phyloP scores from a whole-genome alignment of 768 basidiomycete species.

The Trametes cingulata region DNA sequence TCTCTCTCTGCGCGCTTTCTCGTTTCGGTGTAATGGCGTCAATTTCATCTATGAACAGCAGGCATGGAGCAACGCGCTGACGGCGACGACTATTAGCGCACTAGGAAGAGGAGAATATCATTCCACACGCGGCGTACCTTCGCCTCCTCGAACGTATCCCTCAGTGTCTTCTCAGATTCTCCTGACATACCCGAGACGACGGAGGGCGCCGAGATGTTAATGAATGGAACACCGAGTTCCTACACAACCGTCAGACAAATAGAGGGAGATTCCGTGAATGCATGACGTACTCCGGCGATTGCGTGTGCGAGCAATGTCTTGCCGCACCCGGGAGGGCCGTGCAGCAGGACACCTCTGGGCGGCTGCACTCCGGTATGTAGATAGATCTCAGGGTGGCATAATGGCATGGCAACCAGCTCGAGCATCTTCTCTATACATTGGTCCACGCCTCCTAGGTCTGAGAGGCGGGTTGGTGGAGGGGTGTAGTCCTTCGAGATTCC shows the following conservation, averaged over 20 bases:
- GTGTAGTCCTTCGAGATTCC: conserved; percentile 60
- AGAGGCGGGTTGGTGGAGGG: conserved; percentile 74
- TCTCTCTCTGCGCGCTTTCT: conserved; percentile 96
- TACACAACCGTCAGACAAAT: conserved; percentile 30
- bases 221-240: conserved; percentile 93
- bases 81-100: background rate
- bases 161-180: conserved; percentile 93
- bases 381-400: conserved; percentile 95
- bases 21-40: conserved; percentile 97
- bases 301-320: conserved; percentile 95
- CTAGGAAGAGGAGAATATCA: background rate
- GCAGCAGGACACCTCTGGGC: conserved; percentile 87
- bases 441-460: conserved; percentile 88
- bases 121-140: conserved; percentile 53
- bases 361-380: conserved; percentile 90
- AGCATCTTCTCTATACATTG: conserved; percentile 88
- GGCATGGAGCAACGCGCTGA: conserved; percentile 86
- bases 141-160: conserved; percentile 97
- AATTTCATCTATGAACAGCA: conserved; percentile 97
- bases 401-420: conserved; percentile 94
- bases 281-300: conserved; percentile 79
- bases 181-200: conserved; percentile 99
- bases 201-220: conserved; percentile 91
- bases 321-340: conserved; percentile 96
- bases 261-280: background rate